Percentiles rank a stretch among this genome's conserved stretches.
These are phyloP conservation scores for Metschnikowia rubicola DNA, from an alignment of 805 yeast species.

Conservation along the genomic window DNA sequence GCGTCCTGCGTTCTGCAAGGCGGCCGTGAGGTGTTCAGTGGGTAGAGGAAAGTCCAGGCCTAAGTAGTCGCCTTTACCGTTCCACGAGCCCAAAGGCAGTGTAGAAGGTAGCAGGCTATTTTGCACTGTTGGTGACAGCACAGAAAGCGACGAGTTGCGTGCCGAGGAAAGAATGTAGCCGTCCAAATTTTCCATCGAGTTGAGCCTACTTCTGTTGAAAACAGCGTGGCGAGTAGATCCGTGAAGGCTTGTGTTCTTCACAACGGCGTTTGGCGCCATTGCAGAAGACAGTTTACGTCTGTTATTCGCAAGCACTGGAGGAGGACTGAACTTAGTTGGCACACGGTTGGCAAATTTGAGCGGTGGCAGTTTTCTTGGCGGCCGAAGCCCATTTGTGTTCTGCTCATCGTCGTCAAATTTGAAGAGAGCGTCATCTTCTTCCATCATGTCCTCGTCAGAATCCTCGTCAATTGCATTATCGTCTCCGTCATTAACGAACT, in stretches of 20 bases:
- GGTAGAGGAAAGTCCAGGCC: constrained; percentile 12
- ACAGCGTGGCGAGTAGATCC: constrained; percentile 25
- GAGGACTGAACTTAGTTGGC: constrained; percentile 37
- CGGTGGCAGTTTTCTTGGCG: constrained; percentile 28
- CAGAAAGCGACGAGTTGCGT: constrained; percentile 31
- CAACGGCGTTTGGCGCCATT: constrained; percentile 12
- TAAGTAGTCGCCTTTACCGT: constrained; percentile 10
- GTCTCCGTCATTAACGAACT: constrained; percentile 27
- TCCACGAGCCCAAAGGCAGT: constrained; percentile 26
- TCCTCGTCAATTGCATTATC: constrained; percentile 31
- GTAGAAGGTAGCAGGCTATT: constrained; percentile 21
- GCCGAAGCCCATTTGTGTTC: constrained; percentile 1
- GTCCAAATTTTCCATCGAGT: constrained; percentile 41
- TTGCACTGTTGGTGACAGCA: constrained; percentile 29
- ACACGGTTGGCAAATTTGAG: constrained; percentile 42
- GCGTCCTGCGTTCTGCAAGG: constrained; percentile 22
- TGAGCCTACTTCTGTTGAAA: constrained; percentile 38
- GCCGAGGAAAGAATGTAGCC: constrained; percentile 42
- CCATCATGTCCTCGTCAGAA: constrained; percentile 36
- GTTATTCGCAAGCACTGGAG: constrained; percentile 26
- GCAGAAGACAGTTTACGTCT: constrained; percentile 32
- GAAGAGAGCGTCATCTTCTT: constrained; percentile 25
- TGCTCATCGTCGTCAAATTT: constrained; percentile 24
- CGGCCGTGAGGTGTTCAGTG: constrained; percentile 21
- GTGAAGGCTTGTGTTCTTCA: constrained; percentile 22